Evolutionary conservation across 2,329 filamentous ascomycete genomes (phyloP), one percentile per base, ranked within the genome.

Genomic region (Nemania sp.): DNA sequence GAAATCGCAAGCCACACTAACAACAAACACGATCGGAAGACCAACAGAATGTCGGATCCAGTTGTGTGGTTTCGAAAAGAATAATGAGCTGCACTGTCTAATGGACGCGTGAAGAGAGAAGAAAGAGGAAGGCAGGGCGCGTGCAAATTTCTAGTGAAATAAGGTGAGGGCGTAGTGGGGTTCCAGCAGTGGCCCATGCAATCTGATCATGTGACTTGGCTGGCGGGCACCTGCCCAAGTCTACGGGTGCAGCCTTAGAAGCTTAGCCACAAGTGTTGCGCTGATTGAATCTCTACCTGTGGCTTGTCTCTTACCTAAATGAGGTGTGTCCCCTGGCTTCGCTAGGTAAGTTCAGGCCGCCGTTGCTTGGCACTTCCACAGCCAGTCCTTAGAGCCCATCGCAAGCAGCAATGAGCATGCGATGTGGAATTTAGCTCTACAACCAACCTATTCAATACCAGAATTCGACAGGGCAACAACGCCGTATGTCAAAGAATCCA

Each of bases 61-160:
- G 73, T 77, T 72, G 77, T 78, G 77, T 75, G 72, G 72, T 77
- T 57, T 53, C 2, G 37, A 8, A 74, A 73, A 54, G 43, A 74
- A 77, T 81, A 80, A 84, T 86, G 86, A 80, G 80, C 82, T 88
- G 89, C 84, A 92, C 89, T 93, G 89, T 93, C 90, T 92, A 77
- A 79, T 81, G 86, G 86, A 80, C 82, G 88, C 87, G 86, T 88
- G 77, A 65, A 71, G 72, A 72, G 66, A 68, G 72, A 74, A 36
- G 14, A 73, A 72, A 71, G 66, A 64, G 50, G 17, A 56, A 52
- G 48, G 23, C n/a, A 57, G 59, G 42, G 54, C 43, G 7, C 23
- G 14, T 8, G 40, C 40, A 57, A 62, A 61, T 60, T 41, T 57
- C n/a, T 40, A 61, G 61, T 9, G 30, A 26, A 40, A 58, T 59